A percentile compares a stretch with the other conserved stretches of the same genome.
These are phyloP conservation scores for Nidula microcarpa DNA, from an alignment of 768 basidiomycete species.

Conservation along the genomic window DNA sequence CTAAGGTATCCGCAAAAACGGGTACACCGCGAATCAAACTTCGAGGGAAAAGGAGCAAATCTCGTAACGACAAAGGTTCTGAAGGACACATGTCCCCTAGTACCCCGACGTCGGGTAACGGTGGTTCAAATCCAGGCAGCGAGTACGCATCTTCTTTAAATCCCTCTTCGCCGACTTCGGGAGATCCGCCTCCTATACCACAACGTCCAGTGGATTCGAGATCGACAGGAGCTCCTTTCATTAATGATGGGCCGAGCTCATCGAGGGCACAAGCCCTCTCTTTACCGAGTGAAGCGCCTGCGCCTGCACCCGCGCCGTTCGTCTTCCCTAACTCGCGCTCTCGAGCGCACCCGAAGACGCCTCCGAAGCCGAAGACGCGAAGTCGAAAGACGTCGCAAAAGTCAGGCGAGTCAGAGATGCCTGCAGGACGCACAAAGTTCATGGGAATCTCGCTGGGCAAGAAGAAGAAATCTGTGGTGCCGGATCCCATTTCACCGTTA, in stretches of 20 bases:
- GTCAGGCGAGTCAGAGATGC: neutral
- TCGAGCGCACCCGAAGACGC: constrained; percentile 7
- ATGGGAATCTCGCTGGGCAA: constrained; percentile 18
- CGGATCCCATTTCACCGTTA: neutral
- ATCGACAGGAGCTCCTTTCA: neutral
- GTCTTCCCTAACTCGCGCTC: constrained; percentile 16
- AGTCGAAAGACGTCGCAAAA: neutral
- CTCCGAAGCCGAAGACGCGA: neutral
- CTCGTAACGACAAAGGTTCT: neutral
- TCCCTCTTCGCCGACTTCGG: neutral
- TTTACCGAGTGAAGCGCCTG: neutral
- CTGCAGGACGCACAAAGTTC: constrained; percentile 10
- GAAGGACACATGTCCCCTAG: neutral
- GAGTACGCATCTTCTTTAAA: neutral
- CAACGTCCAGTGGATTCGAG: neutral
- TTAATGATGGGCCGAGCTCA: no score
- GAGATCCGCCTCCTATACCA: no score
- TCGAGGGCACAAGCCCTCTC: neutral
- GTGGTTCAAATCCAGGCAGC: neutral
- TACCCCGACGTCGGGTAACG: neutral
- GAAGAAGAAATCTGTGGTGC: constrained; percentile 12
- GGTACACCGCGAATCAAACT: constrained; percentile 8
- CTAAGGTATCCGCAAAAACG: constrained; percentile 16
- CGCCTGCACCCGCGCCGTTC: constrained; percentile 5
- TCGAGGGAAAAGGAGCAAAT: constrained; percentile 2